Conservation (phyloP, 2,329 filamentous ascomycete genomes). For the Colletotrichum abscissum region DNA sequence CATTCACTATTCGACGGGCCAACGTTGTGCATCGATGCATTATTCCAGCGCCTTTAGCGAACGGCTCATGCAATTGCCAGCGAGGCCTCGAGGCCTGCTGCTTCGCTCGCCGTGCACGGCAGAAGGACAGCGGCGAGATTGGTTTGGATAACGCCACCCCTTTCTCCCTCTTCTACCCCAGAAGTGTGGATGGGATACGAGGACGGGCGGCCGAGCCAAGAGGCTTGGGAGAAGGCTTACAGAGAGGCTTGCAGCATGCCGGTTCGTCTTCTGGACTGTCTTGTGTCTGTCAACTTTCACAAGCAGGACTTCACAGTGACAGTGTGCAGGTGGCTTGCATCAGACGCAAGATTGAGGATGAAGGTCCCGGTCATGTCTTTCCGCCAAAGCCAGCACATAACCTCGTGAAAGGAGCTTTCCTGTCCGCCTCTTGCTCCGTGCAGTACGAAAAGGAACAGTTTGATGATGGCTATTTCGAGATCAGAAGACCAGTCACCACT, state of each 20-base stretch:
- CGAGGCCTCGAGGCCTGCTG: background rate
- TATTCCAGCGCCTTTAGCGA: background rate
- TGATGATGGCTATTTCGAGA: background rate
- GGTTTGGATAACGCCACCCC: conserved; percentile 21
- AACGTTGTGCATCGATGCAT: background rate
- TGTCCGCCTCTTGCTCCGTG: background rate
- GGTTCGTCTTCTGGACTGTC: conserved; percentile 5
- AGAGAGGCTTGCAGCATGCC: conserved; percentile 24
- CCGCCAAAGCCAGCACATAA: background rate
- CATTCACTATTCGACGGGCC: background rate
- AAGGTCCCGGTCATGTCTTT: background rate
- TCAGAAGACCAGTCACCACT: background rate
- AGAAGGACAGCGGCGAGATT: conserved; percentile 22
- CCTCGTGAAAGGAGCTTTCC: background rate
- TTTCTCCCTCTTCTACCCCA: background rate
- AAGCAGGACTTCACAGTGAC: background rate
- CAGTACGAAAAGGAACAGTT: background rate
- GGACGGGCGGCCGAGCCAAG: conserved; percentile 28
- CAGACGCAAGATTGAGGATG: conserved; percentile 6
- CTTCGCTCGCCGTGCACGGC: conserved; percentile 2
- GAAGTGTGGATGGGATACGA: conserved; percentile 22
- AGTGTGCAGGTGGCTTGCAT: conserved; percentile 23
- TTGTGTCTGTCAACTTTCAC: background rate
- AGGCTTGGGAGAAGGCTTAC: conserved; percentile 29
- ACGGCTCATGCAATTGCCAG: background rate